Evolutionary conservation across 2,329 filamentous ascomycete genomes (phyloP), one percentile per base, ranked within the genome.

Genomic region (Calonectria montana): DNA sequence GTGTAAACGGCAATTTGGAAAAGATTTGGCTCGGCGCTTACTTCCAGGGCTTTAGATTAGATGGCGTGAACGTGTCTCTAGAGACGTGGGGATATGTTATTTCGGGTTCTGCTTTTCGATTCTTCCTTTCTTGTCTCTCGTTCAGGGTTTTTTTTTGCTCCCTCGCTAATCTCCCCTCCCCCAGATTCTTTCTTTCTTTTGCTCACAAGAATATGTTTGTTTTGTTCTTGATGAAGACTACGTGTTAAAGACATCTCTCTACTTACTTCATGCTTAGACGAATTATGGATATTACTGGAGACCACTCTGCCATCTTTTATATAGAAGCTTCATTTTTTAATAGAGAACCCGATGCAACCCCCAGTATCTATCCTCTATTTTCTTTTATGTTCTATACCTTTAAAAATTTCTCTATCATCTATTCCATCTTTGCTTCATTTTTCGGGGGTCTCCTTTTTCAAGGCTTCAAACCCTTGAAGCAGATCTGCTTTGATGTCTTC

Each of bases 401-500:
- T 69, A 57, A 29, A 48, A 67, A 55, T 25, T 70, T 16, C 41
- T 41, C 23, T 65, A 18, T 43, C 37, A 5, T 37, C 63, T 21
- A 39, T 16, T 25, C 16, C 23, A 45, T 21, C 7, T 27, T 29
- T 31, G 21, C 35, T 31, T 53, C 41, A 67, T 48, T 72, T 62
- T 8, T 21, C 41, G 12, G 16, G 23, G 23, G 31, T 50, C 57
- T 73, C 62, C 55, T 73, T 73, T 31, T 70, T 65, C 80, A 95
- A 79, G 21, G 87, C 88, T 81, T 87, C 86, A 69, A 96, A 91
- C 0, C 89, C 95, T 73, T 88, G 87, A 67, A 92, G 78, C 48
- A 98, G 81, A 86, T 98, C 96, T 43, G 88, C 88, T 82, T 89
- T 91, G 81, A 99, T 81, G 84, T 98, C 97, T 82, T 97, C 93